phyloP scores from a whole-genome alignment of 345 rosid species.

The Cardiospermum halicacabum region DNA sequence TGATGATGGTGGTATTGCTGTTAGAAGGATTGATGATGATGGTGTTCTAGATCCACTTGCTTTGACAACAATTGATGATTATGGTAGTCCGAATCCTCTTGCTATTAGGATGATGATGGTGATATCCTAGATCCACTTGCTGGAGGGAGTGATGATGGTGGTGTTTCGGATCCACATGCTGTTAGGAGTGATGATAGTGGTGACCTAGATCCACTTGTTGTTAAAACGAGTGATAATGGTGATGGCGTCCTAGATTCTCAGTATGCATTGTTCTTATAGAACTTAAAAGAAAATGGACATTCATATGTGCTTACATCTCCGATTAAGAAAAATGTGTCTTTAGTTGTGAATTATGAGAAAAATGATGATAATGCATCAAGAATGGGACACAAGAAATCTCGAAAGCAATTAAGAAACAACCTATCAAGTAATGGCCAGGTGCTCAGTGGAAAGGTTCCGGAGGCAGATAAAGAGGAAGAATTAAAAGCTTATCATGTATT shows the following conservation, averaged over 20 bases:
- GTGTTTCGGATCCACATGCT: too few relatives aligned
- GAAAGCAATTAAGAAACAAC: background rate
- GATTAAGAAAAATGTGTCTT: background rate
- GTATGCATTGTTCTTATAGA: slow-evolving; percentile 33
- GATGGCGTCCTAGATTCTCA: slow-evolving; percentile 27
- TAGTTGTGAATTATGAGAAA: slow-evolving; percentile 22
- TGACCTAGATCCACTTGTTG: background rate
- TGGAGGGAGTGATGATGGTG: too few relatives aligned
- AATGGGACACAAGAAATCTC: slow-evolving; percentile 3
- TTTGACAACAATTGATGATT: too few relatives aligned
- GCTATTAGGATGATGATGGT: too few relatives aligned
- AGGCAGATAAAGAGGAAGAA: slow-evolving; percentile 15
- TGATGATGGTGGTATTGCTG: too few relatives aligned
- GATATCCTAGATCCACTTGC: too few relatives aligned
- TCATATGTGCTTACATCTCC: slow-evolving; percentile 28
- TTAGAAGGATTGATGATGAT: too few relatives aligned
- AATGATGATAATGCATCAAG: slow-evolving; percentile 2
- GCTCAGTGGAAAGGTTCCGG: slow-evolving; percentile 12
- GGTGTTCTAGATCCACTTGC: too few relatives aligned
- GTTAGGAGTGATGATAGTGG: background rate
- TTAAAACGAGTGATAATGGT: background rate
- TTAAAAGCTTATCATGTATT: slow-evolving; percentile 14
- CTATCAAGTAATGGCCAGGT: background rate
- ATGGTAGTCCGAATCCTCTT: too few relatives aligned
- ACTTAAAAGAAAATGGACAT: slow-evolving; percentile 23